Conservation (phyloP, 768 basidiomycete species). For the Cystofilobasidium bisporidii region DNA sequence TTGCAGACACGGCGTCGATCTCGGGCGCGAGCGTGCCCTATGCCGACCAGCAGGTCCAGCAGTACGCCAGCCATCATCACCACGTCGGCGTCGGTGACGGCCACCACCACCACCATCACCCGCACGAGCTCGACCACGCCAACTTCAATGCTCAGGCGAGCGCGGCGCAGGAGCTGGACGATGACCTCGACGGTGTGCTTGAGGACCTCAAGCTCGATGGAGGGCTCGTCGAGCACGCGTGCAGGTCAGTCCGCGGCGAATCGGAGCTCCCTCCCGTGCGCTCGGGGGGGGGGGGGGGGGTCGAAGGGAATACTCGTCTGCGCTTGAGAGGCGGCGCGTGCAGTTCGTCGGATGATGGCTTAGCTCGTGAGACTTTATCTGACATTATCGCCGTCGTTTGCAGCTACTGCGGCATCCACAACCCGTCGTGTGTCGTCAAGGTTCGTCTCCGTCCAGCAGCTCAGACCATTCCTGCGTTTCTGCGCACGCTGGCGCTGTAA, state of each 20-base stretch:
- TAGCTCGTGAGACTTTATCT: too few species aligned
- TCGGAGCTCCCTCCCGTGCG: too few species aligned
- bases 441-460: constrained; percentile 27
- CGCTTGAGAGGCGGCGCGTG: too few species aligned
- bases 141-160: constrained; percentile 14
- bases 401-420: constrained; percentile 97
- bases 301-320: too few species aligned
- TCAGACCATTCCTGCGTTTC: background rate
- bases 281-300: too few species aligned
- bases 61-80: constrained; percentile 4
- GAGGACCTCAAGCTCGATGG: constrained; percentile 64
- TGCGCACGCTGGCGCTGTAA: too few species aligned
- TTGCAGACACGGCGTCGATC: constrained; percentile 25
- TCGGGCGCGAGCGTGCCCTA: constrained; percentile 18
- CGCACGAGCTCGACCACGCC: background rate
- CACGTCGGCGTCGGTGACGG: too few species aligned
- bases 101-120: constrained; percentile 11
- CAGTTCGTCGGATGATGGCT: too few species aligned
- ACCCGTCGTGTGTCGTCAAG: constrained; percentile 92
- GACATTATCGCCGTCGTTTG: constrained; percentile 8
- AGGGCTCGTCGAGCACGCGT: constrained; percentile 73
- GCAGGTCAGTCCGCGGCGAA: constrained; percentile 62
- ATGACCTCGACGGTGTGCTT: constrained; percentile 80
- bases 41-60: constrained; percentile 11
- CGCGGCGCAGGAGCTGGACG: constrained; percentile 37